Evolutionary conservation across 495 filamentous ascomycete species (phyloP), one percentile per base, ranked within the genome.

Genomic region (Aspergillus asperescens): DNA sequence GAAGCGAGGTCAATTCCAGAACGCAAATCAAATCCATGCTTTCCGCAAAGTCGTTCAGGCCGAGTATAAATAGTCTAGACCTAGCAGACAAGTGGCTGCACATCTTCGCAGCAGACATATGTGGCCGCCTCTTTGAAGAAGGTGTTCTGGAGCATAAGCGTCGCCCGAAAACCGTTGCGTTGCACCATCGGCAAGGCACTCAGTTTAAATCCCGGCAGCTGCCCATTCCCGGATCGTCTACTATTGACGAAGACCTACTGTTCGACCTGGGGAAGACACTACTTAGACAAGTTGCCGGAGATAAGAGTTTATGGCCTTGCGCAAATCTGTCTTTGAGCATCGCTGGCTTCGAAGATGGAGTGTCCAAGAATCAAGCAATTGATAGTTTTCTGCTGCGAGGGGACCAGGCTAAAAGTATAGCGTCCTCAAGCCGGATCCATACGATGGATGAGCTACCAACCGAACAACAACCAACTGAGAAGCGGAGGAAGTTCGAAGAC

Each of bases 21-120:
- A 96, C 90, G 10, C 87, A 90, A 60, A 95, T 96, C 65, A 96
- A 97, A 62, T 91, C 87, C 18, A 98, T 98, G 93, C 78, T 96
- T n/a, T 95, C 89, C 1, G 91, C 93, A 38, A 98, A 98, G 62
- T 93, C 90, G 0, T 98, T 98, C 58, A 80, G 90, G 5, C 93
- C 93, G 1, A 83, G 76, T 54, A 89, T 98, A 61, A 88, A 82
- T 57, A 81, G 74, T 12, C 66, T 79, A n/a, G 90, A 93, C 20
- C 88, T 95, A 66, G 94, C 84, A 2, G 75, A 80, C 6, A 86
- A 83, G 59, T 98, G 93, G 93, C 73, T 98, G 39, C 77, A 83
- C 13, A 96, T 98, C 49, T 96, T 98, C 66, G 85, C 83, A 12
- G 89, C 90, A 1, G 93, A 98, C 63, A 95, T 98, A 45, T 92